These are phyloP conservation scores for Leucocoprinus gongylophorus DNA, from an alignment of 1,284 basidiomycete genomes.

Conservation along the genomic window DNA sequence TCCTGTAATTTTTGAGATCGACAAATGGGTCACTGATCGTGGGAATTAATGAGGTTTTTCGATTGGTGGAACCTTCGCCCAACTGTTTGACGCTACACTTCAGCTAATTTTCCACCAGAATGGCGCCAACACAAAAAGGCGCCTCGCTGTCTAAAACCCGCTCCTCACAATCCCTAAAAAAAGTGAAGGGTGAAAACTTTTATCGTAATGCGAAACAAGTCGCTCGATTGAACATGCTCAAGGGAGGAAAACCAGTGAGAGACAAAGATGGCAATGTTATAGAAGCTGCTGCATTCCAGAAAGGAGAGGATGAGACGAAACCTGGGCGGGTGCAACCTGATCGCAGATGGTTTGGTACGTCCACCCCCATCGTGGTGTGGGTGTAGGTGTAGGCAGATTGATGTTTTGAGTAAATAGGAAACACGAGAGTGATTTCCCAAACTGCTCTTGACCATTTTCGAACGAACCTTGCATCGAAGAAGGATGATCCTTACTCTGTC, in stretches of 20 bases:
- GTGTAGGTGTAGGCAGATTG: not conserved
- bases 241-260: conserved; percentile 81
- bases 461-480: conserved; percentile 74
- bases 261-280: conserved; percentile 88
- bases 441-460: conserved; percentile 92
- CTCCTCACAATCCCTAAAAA: conserved; percentile 56
- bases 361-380: not conserved
- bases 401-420: conserved; percentile 46
- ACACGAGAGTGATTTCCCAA: conserved; percentile 98
- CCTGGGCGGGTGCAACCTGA: conserved; percentile 91
- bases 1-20: not conserved
- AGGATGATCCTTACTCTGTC: conserved; percentile 92
- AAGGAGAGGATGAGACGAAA: conserved; percentile 80
- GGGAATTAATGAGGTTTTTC: conserved; percentile 17
- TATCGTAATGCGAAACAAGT: conserved; percentile 89
- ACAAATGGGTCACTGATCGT: conserved; percentile 6
- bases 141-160: conserved; percentile 42
- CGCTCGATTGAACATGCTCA: conserved; percentile 81
- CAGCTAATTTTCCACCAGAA: conserved; percentile 21
- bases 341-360: conserved; percentile 90
- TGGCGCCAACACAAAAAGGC: conserved; percentile 52
- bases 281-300: conserved; percentile 90
- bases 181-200: conserved; percentile 88
- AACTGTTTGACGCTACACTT: not conserved
- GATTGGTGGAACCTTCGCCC: not conserved